Evolutionary conservation across 163 green algal genomes (phyloP).

Genomic region (Chlamydomonas reinhardtii): DNA sequence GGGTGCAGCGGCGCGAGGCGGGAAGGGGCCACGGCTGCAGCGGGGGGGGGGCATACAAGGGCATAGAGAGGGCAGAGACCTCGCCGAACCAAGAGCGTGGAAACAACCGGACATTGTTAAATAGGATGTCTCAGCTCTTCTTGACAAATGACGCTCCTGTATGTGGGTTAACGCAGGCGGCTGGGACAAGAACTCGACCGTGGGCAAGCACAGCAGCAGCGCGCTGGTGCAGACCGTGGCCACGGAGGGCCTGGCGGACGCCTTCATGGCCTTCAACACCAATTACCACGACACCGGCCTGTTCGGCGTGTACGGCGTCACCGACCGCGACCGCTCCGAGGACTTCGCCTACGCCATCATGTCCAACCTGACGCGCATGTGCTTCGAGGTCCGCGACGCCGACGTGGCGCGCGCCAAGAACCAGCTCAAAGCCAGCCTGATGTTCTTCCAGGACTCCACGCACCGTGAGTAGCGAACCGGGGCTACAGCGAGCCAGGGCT

Average conservation of each 20-base stretch:
- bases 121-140: too few relatives aligned
- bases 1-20: not conserved
- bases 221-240: constrained; percentile 90
- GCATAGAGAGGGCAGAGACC: too few relatives aligned
- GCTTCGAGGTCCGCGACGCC: constrained; percentile 88
- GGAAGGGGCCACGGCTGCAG: not conserved
- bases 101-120: too few relatives aligned
- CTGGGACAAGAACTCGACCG: constrained; percentile 88
- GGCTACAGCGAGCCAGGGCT: too few relatives aligned
- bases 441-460: constrained; percentile 83
- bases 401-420: constrained; percentile 94
- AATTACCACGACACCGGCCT: constrained; percentile 99
- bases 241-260: constrained; percentile 87
- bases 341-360: constrained; percentile 90
- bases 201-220: constrained; percentile 76
- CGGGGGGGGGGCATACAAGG: too few relatives aligned
- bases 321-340: constrained; percentile 71
- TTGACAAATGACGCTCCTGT: too few relatives aligned
- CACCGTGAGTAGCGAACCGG: constrained; percentile 60
- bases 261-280: constrained; percentile 99
- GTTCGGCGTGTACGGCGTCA: constrained; percentile 95
- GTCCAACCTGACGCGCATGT: constrained; percentile 83
- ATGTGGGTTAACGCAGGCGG: too few relatives aligned
- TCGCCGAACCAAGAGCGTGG: too few relatives aligned
- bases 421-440: constrained; percentile 92